Conservation (phyloP, 2,329 filamentous ascomycete species). For the Penicillium italicum region DNA sequence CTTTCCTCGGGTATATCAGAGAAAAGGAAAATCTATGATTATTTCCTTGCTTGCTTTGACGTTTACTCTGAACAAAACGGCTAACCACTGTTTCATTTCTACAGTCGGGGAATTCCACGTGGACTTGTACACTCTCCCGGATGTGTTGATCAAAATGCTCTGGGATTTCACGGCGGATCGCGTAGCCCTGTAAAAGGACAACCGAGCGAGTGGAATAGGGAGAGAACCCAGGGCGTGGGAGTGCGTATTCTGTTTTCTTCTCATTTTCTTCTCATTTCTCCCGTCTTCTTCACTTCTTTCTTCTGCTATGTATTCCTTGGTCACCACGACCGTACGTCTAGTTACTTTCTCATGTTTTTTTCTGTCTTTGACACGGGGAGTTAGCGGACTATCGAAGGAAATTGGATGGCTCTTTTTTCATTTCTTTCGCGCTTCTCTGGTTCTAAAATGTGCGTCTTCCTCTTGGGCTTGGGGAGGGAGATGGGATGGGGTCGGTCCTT, state of each 20-base stretch:
- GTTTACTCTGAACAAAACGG: slow-evolving; percentile 15
- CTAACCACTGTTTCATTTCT: slow-evolving; percentile 27
- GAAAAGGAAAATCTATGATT: neutral
- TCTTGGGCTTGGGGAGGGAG: neutral
- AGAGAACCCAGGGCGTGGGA: neutral
- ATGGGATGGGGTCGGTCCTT: neutral
- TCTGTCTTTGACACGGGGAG: slow-evolving; percentile 16
- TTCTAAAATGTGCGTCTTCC: neutral
- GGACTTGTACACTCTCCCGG: slow-evolving; percentile 94
- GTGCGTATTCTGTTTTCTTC: slow-evolving; percentile 6
- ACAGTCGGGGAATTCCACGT: slow-evolving; percentile 95
- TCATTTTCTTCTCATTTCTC: slow-evolving; percentile 7
- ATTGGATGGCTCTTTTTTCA: slow-evolving; percentile 17
- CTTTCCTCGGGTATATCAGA: neutral
- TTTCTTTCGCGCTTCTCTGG: neutral
- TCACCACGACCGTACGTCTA: slow-evolving; percentile 3
- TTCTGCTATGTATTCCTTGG: neutral
- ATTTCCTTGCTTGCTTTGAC: neutral
- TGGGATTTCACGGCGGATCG: slow-evolving; percentile 74
- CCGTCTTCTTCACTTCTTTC: slow-evolving; percentile 1
- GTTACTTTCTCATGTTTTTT: slow-evolving; percentile 9
- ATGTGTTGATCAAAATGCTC: slow-evolving; percentile 82
- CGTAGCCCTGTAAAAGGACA: slow-evolving; percentile 32
- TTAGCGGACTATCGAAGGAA: slow-evolving; percentile 19
- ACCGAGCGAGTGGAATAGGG: neutral